A percentile compares a stretch with the other conserved stretches of the same genome.
These are phyloP conservation scores for Macrophomina pseudophaseolina DNA, from an alignment of 2,329 filamentous ascomycete species.

Conservation along the genomic window DNA sequence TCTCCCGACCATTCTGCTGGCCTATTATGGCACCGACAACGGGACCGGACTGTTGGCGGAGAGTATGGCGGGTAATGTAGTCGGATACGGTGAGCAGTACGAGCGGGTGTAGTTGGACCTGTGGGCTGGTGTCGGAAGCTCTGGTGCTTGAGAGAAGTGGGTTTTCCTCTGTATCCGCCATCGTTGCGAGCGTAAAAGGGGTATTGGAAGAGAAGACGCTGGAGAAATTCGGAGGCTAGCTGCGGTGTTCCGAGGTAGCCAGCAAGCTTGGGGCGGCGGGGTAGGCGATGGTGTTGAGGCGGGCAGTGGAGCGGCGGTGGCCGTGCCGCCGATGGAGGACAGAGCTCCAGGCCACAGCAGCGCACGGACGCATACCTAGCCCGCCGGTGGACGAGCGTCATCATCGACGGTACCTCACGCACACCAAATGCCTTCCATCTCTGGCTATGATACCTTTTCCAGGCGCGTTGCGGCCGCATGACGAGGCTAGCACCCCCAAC, in stretches of 20 bases:
- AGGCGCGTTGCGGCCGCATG: no score
- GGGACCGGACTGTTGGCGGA: slow-evolving; percentile 75
- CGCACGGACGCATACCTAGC: slow-evolving; percentile 8
- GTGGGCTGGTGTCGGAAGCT: slow-evolving; percentile 72
- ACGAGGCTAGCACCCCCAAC: no score
- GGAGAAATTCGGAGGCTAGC: neutral
- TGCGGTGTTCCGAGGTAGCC: neutral
- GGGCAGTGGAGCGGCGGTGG: slow-evolving; percentile 6
- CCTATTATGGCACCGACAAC: slow-evolving; percentile 88
- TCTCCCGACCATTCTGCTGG: slow-evolving; percentile 85
- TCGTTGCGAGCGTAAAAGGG: slow-evolving; percentile 31
- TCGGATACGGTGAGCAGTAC: slow-evolving; percentile 96
- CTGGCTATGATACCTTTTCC: neutral
- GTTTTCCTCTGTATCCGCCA: slow-evolving; percentile 45
- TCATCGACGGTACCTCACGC: neutral
- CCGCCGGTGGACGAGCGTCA: slow-evolving; percentile 16
- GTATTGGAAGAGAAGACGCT: neutral
- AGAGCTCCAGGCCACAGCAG: slow-evolving; percentile 23
- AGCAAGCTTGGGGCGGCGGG: neutral
- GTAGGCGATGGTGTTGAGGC: slow-evolving; percentile 13
- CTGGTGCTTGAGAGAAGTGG: slow-evolving; percentile 51
- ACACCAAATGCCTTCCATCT: neutral
- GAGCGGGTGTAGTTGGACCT: slow-evolving; percentile 86
- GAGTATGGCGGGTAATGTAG: slow-evolving; percentile 88
- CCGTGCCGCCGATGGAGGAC: neutral